A percentile compares a stretch with the other conserved stretches of the same genome.
Evolutionary conservation across 2,329 filamentous ascomycete genomes (phyloP).

Genomic region (Trichoderma sp.): DNA sequence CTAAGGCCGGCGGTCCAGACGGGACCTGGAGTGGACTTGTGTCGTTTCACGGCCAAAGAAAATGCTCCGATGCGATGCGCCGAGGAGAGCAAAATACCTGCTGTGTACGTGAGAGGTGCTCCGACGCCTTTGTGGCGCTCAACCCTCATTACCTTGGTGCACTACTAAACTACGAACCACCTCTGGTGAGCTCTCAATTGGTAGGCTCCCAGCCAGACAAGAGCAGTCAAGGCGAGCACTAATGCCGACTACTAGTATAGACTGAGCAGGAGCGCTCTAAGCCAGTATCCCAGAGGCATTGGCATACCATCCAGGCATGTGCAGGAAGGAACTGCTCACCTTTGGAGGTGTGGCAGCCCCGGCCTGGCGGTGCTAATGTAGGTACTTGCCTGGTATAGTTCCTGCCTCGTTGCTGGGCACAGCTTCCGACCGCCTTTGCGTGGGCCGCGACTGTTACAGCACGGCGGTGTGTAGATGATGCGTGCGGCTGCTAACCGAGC

Average conservation of each 20-base stretch:
- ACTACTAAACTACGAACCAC: background rate
- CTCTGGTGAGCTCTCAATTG: background rate
- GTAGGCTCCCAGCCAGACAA: background rate
- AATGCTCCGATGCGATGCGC: background rate
- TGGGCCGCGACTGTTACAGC: background rate
- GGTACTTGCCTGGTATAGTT: background rate
- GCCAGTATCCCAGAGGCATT: background rate
- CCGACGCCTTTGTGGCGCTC: background rate
- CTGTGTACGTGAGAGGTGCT: background rate
- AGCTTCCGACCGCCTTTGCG: background rate
- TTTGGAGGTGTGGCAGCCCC: background rate
- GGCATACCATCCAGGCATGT: background rate
- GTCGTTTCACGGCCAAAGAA: background rate
- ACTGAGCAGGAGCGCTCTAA: background rate
- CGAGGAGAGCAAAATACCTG: background rate
- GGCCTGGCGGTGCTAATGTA: background rate
- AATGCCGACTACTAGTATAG: background rate
- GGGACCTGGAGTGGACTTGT: background rate
- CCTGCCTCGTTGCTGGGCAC: background rate
- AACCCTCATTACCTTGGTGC: background rate
- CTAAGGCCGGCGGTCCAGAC: background rate
- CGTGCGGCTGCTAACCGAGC: background rate
- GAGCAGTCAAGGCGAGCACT: background rate
- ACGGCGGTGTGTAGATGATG: background rate
- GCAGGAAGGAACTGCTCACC: background rate